Evolutionary conservation across 106 monocot species (phyloP), one percentile per base, ranked within the genome.

Genomic region (Xerophyta viscosa): DNA sequence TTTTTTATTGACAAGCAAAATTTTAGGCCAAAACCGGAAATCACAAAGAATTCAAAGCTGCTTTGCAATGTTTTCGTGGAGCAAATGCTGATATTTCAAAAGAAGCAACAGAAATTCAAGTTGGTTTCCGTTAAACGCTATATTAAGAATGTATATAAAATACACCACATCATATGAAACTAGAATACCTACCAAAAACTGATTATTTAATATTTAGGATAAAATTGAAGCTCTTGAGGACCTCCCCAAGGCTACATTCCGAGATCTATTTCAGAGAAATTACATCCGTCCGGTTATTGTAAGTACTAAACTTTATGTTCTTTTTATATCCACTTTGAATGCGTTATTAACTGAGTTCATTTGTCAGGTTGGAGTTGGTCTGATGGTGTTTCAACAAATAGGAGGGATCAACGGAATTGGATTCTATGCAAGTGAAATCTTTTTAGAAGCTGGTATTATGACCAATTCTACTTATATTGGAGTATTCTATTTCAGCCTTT

Each of bases 321-420:
- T 48, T 24, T 48, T 2, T 20, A 48, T 21, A 21, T 19, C 6
- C 19, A n/a, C 48, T 11, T 20, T 21, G 24, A 11, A 6, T 36
- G 33, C 11, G 33, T 36, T 11, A 36, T 36, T 6, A 6, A 6
- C 7, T 36, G 11, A 6, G 33, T 36, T 36, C 7, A 36, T 36
- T 36, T 36, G 48, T 3, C 56, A 81, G 75, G 67, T 81, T 57
- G 81, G 81, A 54, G 71, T 76, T 47, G 81, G 81, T 26, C 41
- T 81, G 24, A 81, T 81, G 81, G 75, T 63, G 11, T 41, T 81
- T 58, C 81, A 81, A 54, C 81, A 81, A 63, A 71, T 81, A 54
- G 75, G 81, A 15, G 81, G 75, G 44, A 41, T 71, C 20, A 81
- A 71, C 67, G 81, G 66, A 17, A 42, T 81, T 53, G 33, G 61